A percentile compares a stretch with the other conserved stretches of the same genome.
phyloP scores from a whole-genome alignment of 768 basidiomycete genomes.

The Mycena epipterygia region DNA sequence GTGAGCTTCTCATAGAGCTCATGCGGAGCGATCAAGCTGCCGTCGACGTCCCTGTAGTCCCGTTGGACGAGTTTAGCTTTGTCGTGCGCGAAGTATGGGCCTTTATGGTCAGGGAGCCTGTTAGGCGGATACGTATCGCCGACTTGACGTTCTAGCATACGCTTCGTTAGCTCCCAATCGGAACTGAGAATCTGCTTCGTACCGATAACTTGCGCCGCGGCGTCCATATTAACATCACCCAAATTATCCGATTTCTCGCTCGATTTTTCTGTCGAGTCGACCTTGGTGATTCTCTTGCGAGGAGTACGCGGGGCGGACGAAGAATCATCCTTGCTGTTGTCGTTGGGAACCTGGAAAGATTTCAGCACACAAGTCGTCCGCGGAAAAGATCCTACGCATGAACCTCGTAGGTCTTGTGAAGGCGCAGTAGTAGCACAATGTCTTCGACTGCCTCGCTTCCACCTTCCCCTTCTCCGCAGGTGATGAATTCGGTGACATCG shows the following conservation, averaged over 20 bases:
- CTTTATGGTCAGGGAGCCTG: constrained; percentile 1
- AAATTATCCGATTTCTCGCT: background rate
- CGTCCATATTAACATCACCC: background rate
- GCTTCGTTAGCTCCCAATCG: background rate
- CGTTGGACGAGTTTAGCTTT: constrained; percentile 2
- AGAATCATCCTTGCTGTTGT: background rate
- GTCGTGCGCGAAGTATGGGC: constrained; percentile 1
- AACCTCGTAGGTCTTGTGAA: constrained; percentile 1
- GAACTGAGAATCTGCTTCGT: too few relatives aligned
- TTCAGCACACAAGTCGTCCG: background rate
- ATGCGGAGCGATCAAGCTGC: background rate
- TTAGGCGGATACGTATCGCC: constrained; percentile 6
- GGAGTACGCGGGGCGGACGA: background rate
- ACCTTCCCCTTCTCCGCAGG: background rate
- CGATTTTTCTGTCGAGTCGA: background rate
- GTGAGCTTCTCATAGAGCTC: background rate
- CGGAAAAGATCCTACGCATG: background rate
- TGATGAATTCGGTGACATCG: background rate
- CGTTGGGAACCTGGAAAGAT: background rate
- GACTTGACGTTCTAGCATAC: background rate
- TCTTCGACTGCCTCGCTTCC: background rate
- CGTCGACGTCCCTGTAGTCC: background rate
- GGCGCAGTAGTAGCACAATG: background rate
- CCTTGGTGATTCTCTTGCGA: background rate
- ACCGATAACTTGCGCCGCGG: too few relatives aligned